Base-by-base conservation (phyloP, 768 basidiomycete genomes). In the Agrocybe chaxingu region DNA sequence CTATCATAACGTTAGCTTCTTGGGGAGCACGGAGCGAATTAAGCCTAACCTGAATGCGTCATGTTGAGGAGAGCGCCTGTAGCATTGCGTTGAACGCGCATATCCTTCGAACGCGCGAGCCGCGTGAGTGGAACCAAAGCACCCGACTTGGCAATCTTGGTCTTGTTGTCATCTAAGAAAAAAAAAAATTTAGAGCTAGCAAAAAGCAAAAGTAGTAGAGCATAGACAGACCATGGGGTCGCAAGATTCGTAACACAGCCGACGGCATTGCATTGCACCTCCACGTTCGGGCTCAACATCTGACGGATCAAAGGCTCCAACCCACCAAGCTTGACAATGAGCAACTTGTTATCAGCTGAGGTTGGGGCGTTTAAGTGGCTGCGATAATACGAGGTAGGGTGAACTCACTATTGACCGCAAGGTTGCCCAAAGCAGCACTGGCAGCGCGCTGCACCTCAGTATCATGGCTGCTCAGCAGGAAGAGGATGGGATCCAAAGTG, bases 211-310 rank as follows among this genome's bases (percentile, higher is more conserved):
- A 24, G 3, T 24, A 24, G 24, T 5, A 24, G 24, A 46, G 33
- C 50, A 53, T 47, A 47, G 24, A 67, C 83, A 48, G 51, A 96
- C 95, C 96, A 71, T 98, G 96, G 96, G 1, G 96, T 99, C 10
- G 97, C 97, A 39, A 99, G 79, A 66, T 99, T 99, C 12, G 97
- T 99, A 45, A 99, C 93, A 65, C 97, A 99, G 32, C 97, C 97
- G 19, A 99, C 97, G 29, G 97, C 97, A 65, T 99, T 99, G 75
- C 97, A 99, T 69, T 98, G 97, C 2, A 99, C 97, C 66, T 99
- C 97, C 37, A 98, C 96, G 63, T 98, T 99, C 2, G 95, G 94
- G 58, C 90, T 93, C 47, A 98, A 84, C 97, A 99, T 99, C 69
- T 99, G 97, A 50, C 95, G 85, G 61, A 99, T 98, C 59, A 99